These are phyloP conservation scores for Penicillium sp. DNA, from an alignment of 2,329 filamentous ascomycete species.

Conservation along the genomic window DNA sequence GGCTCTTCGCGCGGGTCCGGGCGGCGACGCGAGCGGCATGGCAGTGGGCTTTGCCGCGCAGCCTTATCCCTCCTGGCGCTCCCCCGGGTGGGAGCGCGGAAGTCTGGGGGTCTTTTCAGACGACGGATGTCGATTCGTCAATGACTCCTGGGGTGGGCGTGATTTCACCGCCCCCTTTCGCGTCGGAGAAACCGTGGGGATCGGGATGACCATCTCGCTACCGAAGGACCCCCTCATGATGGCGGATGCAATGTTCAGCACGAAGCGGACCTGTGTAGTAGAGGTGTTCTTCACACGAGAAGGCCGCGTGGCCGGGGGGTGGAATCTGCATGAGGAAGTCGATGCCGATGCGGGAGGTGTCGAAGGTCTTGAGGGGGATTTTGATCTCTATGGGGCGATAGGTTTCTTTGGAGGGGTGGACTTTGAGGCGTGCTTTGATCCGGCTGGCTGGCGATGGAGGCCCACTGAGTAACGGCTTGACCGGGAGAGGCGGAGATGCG, in stretches of 20 bases:
- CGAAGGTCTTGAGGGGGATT: conserved; percentile 61
- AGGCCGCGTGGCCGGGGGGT: conserved; percentile 47
- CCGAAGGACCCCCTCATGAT: conserved; percentile 34
- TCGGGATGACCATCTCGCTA: conserved; percentile 51
- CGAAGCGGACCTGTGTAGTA: conserved; percentile 32
- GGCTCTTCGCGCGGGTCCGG: conserved; percentile 36
- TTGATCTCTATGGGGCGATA: conserved; percentile 56
- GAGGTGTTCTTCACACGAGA: conserved; percentile 57
- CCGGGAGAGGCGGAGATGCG: too few relatives aligned
- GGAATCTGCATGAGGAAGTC: conserved; percentile 56
- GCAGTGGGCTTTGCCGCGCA: conserved; percentile 56
- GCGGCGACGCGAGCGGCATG: conserved; percentile 46
- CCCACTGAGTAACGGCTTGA: conserved; percentile 10
- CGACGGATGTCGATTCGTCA: conserved; percentile 58
- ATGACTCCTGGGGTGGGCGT: conserved; percentile 54
- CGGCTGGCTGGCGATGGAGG: conserved; percentile 43
- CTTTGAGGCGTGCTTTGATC: conserved; percentile 51
- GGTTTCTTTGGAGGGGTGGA: conserved; percentile 59
- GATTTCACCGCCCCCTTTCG: conserved; percentile 52
- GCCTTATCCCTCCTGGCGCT: conserved; percentile 56
- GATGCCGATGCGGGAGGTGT: conserved; percentile 54
- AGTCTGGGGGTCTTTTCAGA: conserved; percentile 58
- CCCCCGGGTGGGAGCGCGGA: conserved; percentile 59
- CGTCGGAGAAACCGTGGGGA: conserved; percentile 51
- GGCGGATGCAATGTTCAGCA: conserved; percentile 9